Evolutionary conservation across 2,329 filamentous ascomycete genomes (phyloP).

Genomic region (Albifimbria verrucaria): DNA sequence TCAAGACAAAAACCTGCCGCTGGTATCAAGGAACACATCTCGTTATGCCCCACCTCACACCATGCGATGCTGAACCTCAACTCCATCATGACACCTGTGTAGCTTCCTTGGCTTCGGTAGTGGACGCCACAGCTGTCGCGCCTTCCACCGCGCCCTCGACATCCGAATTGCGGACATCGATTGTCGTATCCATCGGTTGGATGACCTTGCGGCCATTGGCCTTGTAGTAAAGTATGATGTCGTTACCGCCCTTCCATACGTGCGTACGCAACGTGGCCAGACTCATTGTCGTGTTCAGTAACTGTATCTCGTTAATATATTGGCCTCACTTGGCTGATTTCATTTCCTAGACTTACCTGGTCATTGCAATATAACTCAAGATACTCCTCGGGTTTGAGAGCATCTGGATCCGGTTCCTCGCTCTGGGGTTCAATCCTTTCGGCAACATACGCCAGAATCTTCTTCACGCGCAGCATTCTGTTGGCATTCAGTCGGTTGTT

Average conservation of each 20-base stretch:
- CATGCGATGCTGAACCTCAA: not conserved
- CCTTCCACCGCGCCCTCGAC: conserved; percentile 16
- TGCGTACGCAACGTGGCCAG: conserved; percentile 90
- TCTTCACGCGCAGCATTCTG: conserved; percentile 91
- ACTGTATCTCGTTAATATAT: conserved; percentile 29
- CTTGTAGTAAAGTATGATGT: conserved; percentile 88
- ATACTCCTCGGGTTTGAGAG: conserved; percentile 82
- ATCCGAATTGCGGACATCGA: conserved; percentile 14
- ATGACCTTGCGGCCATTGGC: conserved; percentile 78
- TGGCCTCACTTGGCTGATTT: conserved; percentile 4
- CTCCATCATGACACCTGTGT: conserved; percentile 4
- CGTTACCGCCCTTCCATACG: conserved; percentile 92
- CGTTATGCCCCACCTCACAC: not conserved
- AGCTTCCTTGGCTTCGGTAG: conserved; percentile 14
- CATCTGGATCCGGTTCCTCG: conserved; percentile 54
- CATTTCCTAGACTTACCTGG: conserved; percentile 56
- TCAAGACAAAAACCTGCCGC: not conserved
- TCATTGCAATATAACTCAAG: conserved; percentile 93
- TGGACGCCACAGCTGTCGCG: conserved; percentile 10
- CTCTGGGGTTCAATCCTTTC: conserved; percentile 80
- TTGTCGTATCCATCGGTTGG: conserved; percentile 22
- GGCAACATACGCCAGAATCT: conserved; percentile 87
- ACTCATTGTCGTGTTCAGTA: conserved; percentile 79
- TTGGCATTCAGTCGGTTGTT: conserved; percentile 95
- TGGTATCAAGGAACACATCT: not conserved